A percentile compares a stretch with the other conserved stretches of the same genome.
These are phyloP conservation scores for Cladosporium sp. DNA, from an alignment of 2,329 filamentous ascomycete genomes.

Conservation along the genomic window DNA sequence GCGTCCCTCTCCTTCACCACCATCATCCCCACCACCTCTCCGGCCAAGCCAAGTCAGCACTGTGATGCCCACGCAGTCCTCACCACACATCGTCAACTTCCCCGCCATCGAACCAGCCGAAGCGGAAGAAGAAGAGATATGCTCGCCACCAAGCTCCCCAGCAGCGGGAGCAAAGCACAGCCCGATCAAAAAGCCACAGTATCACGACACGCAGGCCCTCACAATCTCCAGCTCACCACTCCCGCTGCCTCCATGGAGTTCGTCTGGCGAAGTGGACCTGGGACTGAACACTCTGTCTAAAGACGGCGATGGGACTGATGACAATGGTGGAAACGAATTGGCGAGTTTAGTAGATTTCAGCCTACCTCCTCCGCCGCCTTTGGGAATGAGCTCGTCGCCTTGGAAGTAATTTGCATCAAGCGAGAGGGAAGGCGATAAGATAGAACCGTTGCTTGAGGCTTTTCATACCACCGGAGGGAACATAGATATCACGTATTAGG, in stretches of 20 bases:
- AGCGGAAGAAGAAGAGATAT: not conserved
- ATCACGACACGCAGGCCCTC: not conserved
- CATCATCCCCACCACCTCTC: slow-evolving; percentile 18
- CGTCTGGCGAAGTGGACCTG: slow-evolving; percentile 8
- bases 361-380: slow-evolving; percentile 19
- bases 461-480: too few species aligned
- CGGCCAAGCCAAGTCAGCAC: slow-evolving; percentile 21
- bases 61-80: slow-evolving; percentile 17
- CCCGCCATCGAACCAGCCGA: not conserved
- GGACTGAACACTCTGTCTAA: not conserved
- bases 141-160: not conserved
- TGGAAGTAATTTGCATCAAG: not conserved
- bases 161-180: not conserved
- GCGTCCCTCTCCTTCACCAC: not conserved
- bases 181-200: not conserved
- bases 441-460: too few species aligned
- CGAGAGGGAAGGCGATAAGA: not conserved
- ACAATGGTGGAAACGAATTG: not conserved
- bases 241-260: slow-evolving; percentile 19
- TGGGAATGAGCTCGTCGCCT: slow-evolving; percentile 15
- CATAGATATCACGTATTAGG: too few species aligned
- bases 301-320: not conserved
- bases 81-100: not conserved
- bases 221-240: slow-evolving; percentile 18
- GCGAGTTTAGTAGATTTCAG: slow-evolving; percentile 19